Evolutionary conservation across 164 flowering plant species (phyloP).

Genomic region (Platanus orientalis): DNA sequence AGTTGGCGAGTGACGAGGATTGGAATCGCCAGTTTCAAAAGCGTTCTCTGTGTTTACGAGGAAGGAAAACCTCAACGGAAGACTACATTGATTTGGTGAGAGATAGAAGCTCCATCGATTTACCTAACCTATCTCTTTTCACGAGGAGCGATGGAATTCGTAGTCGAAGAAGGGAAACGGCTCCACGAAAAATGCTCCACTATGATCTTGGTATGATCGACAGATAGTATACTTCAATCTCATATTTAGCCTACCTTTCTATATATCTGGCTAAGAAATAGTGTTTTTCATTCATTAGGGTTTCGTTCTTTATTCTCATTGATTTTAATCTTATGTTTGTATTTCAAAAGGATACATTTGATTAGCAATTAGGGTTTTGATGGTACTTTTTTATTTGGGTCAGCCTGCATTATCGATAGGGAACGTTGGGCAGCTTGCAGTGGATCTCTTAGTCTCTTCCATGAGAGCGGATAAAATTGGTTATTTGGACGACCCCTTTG

Average conservation of each 20-base stretch:
- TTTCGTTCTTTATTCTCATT: too few relatives aligned
- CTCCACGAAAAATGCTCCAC: conserved; percentile 43
- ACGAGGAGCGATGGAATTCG: conserved; percentile 57
- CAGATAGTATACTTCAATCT: too few relatives aligned
- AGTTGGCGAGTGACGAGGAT: too few relatives aligned
- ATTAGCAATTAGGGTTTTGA: conserved; percentile 5
- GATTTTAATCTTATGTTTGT: too few relatives aligned
- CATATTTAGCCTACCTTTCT: background rate
- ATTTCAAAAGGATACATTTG: background rate
- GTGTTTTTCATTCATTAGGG: background rate
- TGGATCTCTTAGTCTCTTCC: conserved; percentile 68
- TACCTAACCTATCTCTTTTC: too few relatives aligned
- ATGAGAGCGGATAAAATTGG: conserved; percentile 60
- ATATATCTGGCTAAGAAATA: background rate
- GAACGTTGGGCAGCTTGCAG: conserved; percentile 83
- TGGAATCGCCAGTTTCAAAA: too few relatives aligned
- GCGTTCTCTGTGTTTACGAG: too few relatives aligned
- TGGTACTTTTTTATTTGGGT: background rate
- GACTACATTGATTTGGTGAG: too few relatives aligned
- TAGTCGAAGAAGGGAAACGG: conserved; percentile 48
- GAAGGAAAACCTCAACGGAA: too few relatives aligned
- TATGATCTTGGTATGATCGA: conserved; percentile 47
- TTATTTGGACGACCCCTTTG: conserved; percentile 64
- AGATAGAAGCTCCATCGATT: too few relatives aligned
- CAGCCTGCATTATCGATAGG: conserved; percentile 94